A percentile compares a stretch with the other conserved stretches of the same genome.
Conservation (phyloP, 805 yeast genomes). For the Pichia paraexigua region DNA sequence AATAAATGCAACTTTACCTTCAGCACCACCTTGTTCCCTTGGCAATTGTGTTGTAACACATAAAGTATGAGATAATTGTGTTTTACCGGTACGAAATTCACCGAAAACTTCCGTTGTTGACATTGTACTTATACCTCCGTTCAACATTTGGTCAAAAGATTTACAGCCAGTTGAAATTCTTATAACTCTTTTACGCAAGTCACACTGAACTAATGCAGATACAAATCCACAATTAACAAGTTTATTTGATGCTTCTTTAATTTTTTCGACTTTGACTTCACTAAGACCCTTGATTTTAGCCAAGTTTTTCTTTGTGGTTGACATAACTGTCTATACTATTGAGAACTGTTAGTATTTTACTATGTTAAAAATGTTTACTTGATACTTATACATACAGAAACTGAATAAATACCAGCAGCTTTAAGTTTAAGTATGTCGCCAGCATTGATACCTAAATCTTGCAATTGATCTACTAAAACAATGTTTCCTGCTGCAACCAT, state of each 20-base stretch:
- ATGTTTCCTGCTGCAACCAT: constrained; percentile 22
- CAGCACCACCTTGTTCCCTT: constrained; percentile 66
- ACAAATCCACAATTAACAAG: constrained; percentile 61
- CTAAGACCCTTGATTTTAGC: constrained; percentile 58
- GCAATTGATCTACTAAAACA: constrained; percentile 40
- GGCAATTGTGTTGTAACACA: constrained; percentile 74
- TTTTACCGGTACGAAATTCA: constrained; percentile 73
- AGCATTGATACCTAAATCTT: constrained; percentile 61
- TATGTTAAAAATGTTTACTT: not conserved
- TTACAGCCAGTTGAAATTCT: constrained; percentile 65
- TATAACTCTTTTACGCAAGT: constrained; percentile 53
- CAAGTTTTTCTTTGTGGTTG: constrained; percentile 58
- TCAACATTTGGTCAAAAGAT: constrained; percentile 57
- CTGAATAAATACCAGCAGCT: constrained; percentile 59
- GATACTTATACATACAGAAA: constrained; percentile 32
- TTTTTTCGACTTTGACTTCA: constrained; percentile 68
- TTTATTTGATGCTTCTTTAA: constrained; percentile 66
- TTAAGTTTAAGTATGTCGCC: constrained; percentile 66
- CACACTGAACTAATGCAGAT: constrained; percentile 63
- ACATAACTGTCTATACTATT: constrained; percentile 35
- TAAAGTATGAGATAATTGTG: constrained; percentile 73
- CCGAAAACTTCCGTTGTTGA: constrained; percentile 75
- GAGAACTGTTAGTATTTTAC: constrained; percentile 1
- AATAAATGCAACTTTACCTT: constrained; percentile 71
- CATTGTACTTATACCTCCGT: constrained; percentile 74